phyloP scores from a whole-genome alignment of 768 basidiomycete genomes.

The Auriscalpium vulgare region DNA sequence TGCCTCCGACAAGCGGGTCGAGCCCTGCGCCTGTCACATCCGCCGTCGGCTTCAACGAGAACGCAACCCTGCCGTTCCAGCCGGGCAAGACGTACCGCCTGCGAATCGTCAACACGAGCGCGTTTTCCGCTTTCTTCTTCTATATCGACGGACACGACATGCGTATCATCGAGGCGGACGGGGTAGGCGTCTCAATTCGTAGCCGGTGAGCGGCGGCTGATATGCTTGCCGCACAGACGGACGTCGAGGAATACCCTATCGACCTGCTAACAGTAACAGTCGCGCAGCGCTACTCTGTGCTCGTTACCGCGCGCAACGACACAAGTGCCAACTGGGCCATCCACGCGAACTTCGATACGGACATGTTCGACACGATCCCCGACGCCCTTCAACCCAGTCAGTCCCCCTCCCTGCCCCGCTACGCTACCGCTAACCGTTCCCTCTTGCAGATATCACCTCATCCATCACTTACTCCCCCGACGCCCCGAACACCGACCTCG shows the following conservation, averaged over 20 bases:
- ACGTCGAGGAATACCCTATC: conserved; percentile 65
- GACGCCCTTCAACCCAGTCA: conserved; percentile 63
- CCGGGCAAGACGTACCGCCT: conserved; percentile 88
- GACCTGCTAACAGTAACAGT: conserved; percentile 70
- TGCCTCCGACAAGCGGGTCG: conserved; percentile 47
- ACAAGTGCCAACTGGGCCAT: conserved; percentile 76
- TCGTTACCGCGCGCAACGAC: conserved; percentile 87
- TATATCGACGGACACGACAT: conserved; percentile 88
- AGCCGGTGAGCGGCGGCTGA: background rate
- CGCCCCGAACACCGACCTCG: conserved; percentile 43
- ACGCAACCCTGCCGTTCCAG: conserved; percentile 76
- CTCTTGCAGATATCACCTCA: conserved; percentile 67
- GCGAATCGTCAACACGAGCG: conserved; percentile 78
- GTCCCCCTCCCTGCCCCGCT: conserved; percentile 18
- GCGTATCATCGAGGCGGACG: conserved; percentile 78
- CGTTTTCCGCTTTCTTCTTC: conserved; percentile 70
- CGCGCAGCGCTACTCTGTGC: conserved; percentile 89
- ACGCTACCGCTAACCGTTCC: background rate
- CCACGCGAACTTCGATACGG: conserved; percentile 83
- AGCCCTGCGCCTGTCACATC: conserved; percentile 38
- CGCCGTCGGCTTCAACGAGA: conserved; percentile 77
- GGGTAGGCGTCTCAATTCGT: conserved; percentile 38
- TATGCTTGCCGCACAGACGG: conserved; percentile 39
- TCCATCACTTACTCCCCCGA: conserved; percentile 67
- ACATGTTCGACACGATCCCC: conserved; percentile 85